Conservation (phyloP, 306 rosid species). For the Canavalia ensiformis region DNA sequence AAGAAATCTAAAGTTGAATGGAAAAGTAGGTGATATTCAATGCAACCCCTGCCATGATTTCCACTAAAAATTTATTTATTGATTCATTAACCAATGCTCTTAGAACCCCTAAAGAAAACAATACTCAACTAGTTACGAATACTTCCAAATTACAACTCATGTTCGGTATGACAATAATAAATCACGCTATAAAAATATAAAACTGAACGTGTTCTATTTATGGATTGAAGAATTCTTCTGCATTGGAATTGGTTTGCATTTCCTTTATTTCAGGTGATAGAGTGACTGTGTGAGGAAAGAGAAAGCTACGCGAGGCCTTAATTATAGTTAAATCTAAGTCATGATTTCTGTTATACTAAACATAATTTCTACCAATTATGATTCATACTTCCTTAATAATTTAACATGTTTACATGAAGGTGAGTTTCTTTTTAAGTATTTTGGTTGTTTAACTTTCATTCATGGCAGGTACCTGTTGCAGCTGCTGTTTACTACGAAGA, state of each 20-base stretch:
- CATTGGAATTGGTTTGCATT: neutral
- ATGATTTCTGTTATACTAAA: neutral
- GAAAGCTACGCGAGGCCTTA: neutral
- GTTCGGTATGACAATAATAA: neutral
- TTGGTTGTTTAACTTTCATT: constrained; percentile 22
- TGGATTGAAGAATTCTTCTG: neutral
- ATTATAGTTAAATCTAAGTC: neutral
- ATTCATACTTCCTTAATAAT: neutral
- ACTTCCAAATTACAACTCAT: neutral
- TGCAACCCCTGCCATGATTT: no score
- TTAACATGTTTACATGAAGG: constrained; percentile 13
- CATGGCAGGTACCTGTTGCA: constrained; percentile 86
- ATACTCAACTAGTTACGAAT: neutral
- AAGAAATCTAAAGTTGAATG: no score
- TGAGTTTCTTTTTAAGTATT: neutral
- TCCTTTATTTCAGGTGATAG: neutral
- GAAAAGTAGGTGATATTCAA: no score
- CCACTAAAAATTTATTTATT: no score
- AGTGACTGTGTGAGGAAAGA: neutral
- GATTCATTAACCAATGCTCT: no score
- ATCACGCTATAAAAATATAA: neutral
- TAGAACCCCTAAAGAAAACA: neutral
- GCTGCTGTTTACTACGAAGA: constrained; percentile 96
- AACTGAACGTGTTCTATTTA: neutral
- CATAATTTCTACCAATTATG: neutral